Evolutionary conservation across 2,329 filamentous ascomycete genomes (phyloP), one percentile per base, ranked within the genome.

Genomic region (Myriosclerotinia scirpicola): DNA sequence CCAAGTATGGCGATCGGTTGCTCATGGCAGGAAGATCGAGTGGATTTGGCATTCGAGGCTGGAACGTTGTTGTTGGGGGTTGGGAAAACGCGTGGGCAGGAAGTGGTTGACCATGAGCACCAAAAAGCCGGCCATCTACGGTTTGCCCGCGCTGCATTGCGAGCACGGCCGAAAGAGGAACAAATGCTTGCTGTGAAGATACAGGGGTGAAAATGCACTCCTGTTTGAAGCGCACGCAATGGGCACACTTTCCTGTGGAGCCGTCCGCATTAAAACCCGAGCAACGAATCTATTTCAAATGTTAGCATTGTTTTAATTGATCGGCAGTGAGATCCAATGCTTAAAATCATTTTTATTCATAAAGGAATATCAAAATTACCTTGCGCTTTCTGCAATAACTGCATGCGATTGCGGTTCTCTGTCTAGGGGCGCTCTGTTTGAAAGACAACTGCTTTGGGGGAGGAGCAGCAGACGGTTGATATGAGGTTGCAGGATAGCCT

Each of bases 181-280:
- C 89, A 74, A 91, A 91, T 14, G 89, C 89, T 76, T 90, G 88
- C 11, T 91, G 88, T 14, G 88, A 89, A 4, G 87, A 90, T 34
- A 92, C 89, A 2, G 89, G 89, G 1, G 88, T 91, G 78, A 92
- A 92, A 78, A 92, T 86, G 78, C 89, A 92, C 75, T 90, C 88
- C 77, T 91, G 89, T 71, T 89, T 88, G 79, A 91, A 92, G 58
- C 89, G 83, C 70, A 87, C 82, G 75, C 89, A 92, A 76, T 91
- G 91, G 74, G 83, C 85, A 80, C 89, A 92, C 68, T 88, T 85
- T 68, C 89, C 89, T 77, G 91, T 87, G 50, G 88, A 85, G 5
- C 58, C 58, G 50, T 87, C 90, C 66, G 84, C 85, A 73, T 91
- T 89, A 75, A 91, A 92, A 38, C 89, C 89, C 5, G 89, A 91